Evolutionary conservation across 257 asterid species (phyloP).

Genomic region (Primulina tabacum): DNA sequence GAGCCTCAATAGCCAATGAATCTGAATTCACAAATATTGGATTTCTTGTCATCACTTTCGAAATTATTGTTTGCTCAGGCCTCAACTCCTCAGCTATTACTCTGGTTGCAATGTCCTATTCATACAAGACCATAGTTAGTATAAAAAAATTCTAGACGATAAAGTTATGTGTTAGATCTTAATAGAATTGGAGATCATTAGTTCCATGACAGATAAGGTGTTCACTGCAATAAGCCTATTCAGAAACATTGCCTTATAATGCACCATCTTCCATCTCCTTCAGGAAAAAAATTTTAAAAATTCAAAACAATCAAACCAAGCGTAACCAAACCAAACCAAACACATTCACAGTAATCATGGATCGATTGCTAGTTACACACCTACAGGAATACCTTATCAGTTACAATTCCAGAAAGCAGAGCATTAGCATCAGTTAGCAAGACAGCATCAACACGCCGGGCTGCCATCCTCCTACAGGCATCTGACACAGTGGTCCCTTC

Average conservation of each 20-base stretch:
- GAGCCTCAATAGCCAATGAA: slow-evolving; percentile 89
- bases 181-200: background rate
- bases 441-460: slow-evolving; percentile 86
- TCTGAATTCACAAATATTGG: slow-evolving; percentile 87
- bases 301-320: slow-evolving; percentile 11
- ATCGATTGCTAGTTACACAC: slow-evolving; percentile 6
- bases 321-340: slow-evolving; percentile 1
- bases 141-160: no score
- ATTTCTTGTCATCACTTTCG: slow-evolving; percentile 92
- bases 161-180: no score
- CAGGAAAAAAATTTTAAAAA: slow-evolving; percentile 6
- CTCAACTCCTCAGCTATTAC: slow-evolving; percentile 92
- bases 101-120: slow-evolving; percentile 85
- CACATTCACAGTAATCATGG: slow-evolving; percentile 1
- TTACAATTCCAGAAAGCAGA: slow-evolving; percentile 91
- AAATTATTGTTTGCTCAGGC: slow-evolving; percentile 78
- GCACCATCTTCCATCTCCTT: slow-evolving; percentile 13
- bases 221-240: slow-evolving; percentile 14
- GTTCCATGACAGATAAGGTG: slow-evolving; percentile 12
- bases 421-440: slow-evolving; percentile 89
- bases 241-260: slow-evolving; percentile 13
- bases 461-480: slow-evolving; percentile 94
- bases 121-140: slow-evolving; percentile 15
- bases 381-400: slow-evolving; percentile 63
- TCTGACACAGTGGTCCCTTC: slow-evolving; percentile 92